Percentiles rank a stretch among this genome's conserved stretches.
These are phyloP conservation scores for Trypanosoma grayi DNA, from an alignment of 208 protist genomes.

Conservation along the genomic window DNA sequence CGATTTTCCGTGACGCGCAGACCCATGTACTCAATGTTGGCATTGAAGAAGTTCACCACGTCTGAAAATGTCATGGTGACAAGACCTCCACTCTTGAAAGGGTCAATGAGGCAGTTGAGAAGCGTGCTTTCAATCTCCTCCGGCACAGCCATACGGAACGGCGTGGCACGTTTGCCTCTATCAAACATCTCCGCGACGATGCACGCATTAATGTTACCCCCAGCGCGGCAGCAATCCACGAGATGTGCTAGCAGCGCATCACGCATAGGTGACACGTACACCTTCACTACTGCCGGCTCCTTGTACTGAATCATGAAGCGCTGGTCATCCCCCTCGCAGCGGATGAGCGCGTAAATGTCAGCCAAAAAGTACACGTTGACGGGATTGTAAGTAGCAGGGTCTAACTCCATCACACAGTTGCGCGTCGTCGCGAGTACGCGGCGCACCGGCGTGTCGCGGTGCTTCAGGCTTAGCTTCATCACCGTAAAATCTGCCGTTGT, in stretches of 20 bases:
- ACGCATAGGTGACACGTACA: conserved; percentile 79
- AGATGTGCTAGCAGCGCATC: conserved; percentile 87
- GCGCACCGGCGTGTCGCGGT: conserved; percentile 39
- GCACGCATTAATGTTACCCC: conserved; percentile 68
- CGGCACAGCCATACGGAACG: conserved; percentile 39
- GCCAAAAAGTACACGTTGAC: conserved; percentile 64
- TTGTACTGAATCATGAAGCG: conserved; percentile 80
- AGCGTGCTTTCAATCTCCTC: conserved; percentile 87
- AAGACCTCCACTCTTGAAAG: conserved; percentile 17
- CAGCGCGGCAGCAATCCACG: conserved; percentile 68
- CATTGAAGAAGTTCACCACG: conserved; percentile 85
- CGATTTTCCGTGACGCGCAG: conserved; percentile 84
- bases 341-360: conserved; percentile 75
- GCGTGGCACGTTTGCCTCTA: conserved; percentile 68
- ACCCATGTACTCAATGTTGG: conserved; percentile 89
- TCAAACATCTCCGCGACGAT: conserved; percentile 48
- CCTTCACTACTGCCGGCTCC: conserved; percentile 53
- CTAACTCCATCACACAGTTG: conserved; percentile 81
- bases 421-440: conserved; percentile 76
- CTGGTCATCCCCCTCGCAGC: conserved; percentile 81
- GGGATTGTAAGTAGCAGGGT: conserved; percentile 81
- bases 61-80: conserved; percentile 20
- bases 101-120: conserved; percentile 62
- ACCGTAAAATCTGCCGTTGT: conserved; percentile 80
- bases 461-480: conserved; percentile 52